Conservation (phyloP, 2,329 filamentous ascomycete species). For the Herpotrichia juniperi region DNA sequence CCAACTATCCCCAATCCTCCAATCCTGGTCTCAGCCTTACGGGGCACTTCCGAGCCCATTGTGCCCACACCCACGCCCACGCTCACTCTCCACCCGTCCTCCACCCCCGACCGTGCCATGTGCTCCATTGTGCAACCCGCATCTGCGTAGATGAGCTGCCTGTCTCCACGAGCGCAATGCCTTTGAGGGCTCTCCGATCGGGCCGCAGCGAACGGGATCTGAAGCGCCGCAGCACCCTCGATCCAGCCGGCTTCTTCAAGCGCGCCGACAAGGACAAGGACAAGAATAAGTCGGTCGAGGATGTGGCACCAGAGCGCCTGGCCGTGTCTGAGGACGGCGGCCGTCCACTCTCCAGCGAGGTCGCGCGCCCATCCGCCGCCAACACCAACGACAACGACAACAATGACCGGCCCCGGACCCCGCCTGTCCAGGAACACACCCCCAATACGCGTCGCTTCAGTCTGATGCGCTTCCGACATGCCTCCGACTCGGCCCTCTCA, state of each 20-base stretch:
- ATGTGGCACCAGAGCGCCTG: conserved; percentile 28
- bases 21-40: conserved; percentile 23
- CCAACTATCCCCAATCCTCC: not conserved
- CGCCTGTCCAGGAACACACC: conserved; percentile 41
- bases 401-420: conserved; percentile 33
- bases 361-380: conserved; percentile 25
- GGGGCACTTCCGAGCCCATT: conserved; percentile 14
- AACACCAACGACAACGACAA: conserved; percentile 12
- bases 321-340: conserved; percentile 43
- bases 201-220: conserved; percentile 49
- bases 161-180: conserved; percentile 44
- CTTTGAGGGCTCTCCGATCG: conserved; percentile 45
- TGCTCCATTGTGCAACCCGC: conserved; percentile 30
- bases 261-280: conserved; percentile 35
- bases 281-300: conserved; percentile 29
- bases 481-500: conserved; percentile 88
- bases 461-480: conserved; percentile 85
- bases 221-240: conserved; percentile 52
- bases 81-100: conserved; percentile 5
- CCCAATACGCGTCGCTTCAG: conserved; percentile 61
- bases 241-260: conserved; percentile 45
- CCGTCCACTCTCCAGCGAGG: conserved; percentile 34
- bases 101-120: conserved; percentile 37
- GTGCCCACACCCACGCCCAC: conserved; percentile 9
- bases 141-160: conserved; percentile 44